Evolutionary conservation across 169 alveolate genomes (phyloP), one percentile per base, ranked within the genome.

Genomic region (Babesia bovis): DNA sequence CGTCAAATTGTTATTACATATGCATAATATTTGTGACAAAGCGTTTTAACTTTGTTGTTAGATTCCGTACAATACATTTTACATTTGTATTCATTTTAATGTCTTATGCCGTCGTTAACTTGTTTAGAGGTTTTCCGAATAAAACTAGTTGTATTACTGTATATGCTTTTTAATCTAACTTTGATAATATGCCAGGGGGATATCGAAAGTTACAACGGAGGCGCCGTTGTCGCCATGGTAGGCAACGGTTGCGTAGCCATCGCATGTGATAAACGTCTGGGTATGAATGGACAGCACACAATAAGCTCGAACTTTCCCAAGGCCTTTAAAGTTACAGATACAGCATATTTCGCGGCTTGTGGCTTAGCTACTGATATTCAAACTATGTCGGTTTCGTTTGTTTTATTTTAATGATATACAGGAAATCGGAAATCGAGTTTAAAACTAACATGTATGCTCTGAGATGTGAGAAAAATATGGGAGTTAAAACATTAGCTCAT

Each of bases 161-260:
- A n/a, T n/a, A n/a, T n/a, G n/a, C n/a, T 17, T 47, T 19, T 12
- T 47, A 12, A 47, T 17, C 19, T 40, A 17, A 21, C 52, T 36
- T 45, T 26, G 49, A 56, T 23, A 4, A 21, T 44, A 7, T 49
- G 13, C 12, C 60, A 89, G 93, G 86, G 91, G n/a, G 82, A 73
- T 35, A 90, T 91, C 58, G 72, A 84, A 63, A 83, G 90, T 58
- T 96, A 96, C 90, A 96, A 96, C 84, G 99, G 99, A 5, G 96
- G 96, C 51, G 95, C 98, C 45, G 94, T 95, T 51, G 91, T 96
- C 67, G 99, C 98, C n/a, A 96, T 96, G 99, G 87, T 93, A 17
- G 99, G 99, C 51, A 86, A 96, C 23, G 92, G 92, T 63, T 96
- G 99, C 67, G 98, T 96, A 21, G 98, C 98, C 21, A 94, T 96